phyloP scores from a whole-genome alignment of 2,329 filamentous ascomycete genomes.

The Exophiala dermatitidis region DNA sequence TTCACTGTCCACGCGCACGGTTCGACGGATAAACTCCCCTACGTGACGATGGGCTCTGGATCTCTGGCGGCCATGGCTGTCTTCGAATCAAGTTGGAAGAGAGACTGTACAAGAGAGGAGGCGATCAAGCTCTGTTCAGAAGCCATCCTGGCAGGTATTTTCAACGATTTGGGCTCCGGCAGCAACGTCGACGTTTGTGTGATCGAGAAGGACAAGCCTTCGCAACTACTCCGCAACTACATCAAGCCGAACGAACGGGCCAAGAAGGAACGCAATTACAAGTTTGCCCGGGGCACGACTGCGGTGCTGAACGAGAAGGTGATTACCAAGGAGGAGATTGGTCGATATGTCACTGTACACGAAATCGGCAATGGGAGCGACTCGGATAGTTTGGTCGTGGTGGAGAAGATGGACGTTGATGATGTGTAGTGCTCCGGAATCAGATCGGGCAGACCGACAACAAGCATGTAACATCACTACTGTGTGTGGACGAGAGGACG shows the following conservation, averaged over 20 bases:
- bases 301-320: conserved; percentile 93
- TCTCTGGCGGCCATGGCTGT: conserved; percentile 95
- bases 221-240: conserved; percentile 76
- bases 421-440: conserved; percentile 16
- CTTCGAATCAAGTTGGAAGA: conserved; percentile 94
- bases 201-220: conserved; percentile 93
- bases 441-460: not conserved
- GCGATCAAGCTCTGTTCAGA: conserved; percentile 77
- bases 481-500: not conserved
- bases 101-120: conserved; percentile 64
- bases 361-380: conserved; percentile 58
- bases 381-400: conserved; percentile 50
- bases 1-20: conserved; percentile 99
- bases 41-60: conserved; percentile 97
- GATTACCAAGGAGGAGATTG: conserved; percentile 87
- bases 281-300: conserved; percentile 85
- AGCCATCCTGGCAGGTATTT: conserved; percentile 93
- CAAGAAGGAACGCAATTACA: conserved; percentile 88
- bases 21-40: conserved; percentile 95
- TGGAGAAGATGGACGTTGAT: conserved; percentile 61
- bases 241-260: conserved; percentile 87
- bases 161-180: conserved; percentile 94
- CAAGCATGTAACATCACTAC: conserved; percentile 11
- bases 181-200: conserved; percentile 96
- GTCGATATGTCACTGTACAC: conserved; percentile 86